Evolutionary conservation across 805 yeast species (phyloP).

Genomic region (Candida vartiovaarae): DNA sequence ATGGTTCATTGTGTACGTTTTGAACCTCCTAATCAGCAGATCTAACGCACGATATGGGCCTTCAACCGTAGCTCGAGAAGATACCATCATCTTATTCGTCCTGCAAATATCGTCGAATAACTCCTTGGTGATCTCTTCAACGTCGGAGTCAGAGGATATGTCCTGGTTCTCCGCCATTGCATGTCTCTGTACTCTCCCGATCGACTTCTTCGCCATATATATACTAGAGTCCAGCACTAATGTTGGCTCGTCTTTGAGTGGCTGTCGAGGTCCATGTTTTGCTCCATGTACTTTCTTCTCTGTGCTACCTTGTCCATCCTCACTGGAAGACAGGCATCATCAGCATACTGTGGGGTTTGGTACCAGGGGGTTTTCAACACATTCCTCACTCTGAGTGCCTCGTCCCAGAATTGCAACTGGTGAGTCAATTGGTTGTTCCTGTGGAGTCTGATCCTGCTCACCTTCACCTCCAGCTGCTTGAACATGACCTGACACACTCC

Average conservation of each 20-base stretch:
- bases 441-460: slow-evolving; percentile 20
- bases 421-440: slow-evolving; percentile 18
- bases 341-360: slow-evolving; percentile 14
- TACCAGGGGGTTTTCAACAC: slow-evolving; percentile 30
- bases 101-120: slow-evolving; percentile 1
- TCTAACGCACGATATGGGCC: not conserved
- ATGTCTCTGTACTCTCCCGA: slow-evolving; percentile 3
- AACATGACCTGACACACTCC: slow-evolving; percentile 21
- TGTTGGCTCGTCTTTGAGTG: not conserved
- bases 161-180: slow-evolving; percentile 12
- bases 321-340: not conserved
- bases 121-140: slow-evolving; percentile 9
- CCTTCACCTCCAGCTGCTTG: slow-evolving; percentile 25
- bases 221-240: slow-evolving; percentile 19
- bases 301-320: slow-evolving; percentile 2
- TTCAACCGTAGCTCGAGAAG: not conserved
- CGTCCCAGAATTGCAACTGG: slow-evolving; percentile 33
- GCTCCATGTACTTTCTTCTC: slow-evolving; percentile 5
- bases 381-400: slow-evolving; percentile 20
- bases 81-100: not conserved
- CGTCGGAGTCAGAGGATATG: slow-evolving; percentile 4
- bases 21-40: not conserved
- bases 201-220: slow-evolving; percentile 8
- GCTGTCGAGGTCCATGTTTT: slow-evolving; percentile 1
- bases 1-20: not conserved